Conservation (phyloP, 331 rosid species). For the Quercus tomentella region DNA sequence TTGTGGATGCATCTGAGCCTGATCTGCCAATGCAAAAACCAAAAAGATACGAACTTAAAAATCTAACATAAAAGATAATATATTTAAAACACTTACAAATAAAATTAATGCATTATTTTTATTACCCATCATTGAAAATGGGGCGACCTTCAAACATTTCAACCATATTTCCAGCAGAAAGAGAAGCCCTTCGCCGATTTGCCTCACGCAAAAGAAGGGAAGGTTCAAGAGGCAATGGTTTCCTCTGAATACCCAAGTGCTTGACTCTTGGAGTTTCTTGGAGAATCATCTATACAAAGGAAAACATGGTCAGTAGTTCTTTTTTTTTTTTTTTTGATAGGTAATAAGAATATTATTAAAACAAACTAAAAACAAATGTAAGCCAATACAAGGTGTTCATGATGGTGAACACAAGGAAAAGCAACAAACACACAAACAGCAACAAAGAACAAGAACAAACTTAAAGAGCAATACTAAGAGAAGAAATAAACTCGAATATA, state of each 20-base stretch:
- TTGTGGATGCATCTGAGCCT: slow-evolving; percentile 60
- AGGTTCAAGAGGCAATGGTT: slow-evolving; percentile 94
- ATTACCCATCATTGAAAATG: slow-evolving; percentile 63
- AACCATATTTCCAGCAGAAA: slow-evolving; percentile 78
- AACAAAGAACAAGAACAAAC: too few relatives aligned
- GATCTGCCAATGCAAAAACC: slow-evolving; percentile 69
- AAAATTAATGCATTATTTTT: slow-evolving; percentile 19
- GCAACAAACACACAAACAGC: too few relatives aligned
- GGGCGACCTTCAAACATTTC: slow-evolving; percentile 76
- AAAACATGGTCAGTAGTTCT: slow-evolving; percentile 3
- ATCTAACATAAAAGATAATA: slow-evolving; percentile 2
- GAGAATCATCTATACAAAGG: slow-evolving; percentile 64
- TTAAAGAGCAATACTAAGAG: too few relatives aligned
- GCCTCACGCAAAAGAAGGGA: slow-evolving; percentile 92
- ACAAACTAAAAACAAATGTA: too few relatives aligned
- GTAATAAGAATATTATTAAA: too few relatives aligned
- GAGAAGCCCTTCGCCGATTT: slow-evolving; percentile 95
- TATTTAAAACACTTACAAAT: not conserved
- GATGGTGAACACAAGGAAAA: too few relatives aligned
- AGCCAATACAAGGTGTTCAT: too few relatives aligned
- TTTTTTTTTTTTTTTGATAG: too few relatives aligned
- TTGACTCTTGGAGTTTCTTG: slow-evolving; percentile 59
- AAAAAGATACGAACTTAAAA: slow-evolving; percentile 31
- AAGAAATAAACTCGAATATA: too few relatives aligned
- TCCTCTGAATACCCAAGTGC: slow-evolving; percentile 85